Percentiles rank a stretch among this genome's conserved stretches.
Conservation (phyloP, 2,329 filamentous ascomycete species). For the Arthrobotrys entomopaga region DNA sequence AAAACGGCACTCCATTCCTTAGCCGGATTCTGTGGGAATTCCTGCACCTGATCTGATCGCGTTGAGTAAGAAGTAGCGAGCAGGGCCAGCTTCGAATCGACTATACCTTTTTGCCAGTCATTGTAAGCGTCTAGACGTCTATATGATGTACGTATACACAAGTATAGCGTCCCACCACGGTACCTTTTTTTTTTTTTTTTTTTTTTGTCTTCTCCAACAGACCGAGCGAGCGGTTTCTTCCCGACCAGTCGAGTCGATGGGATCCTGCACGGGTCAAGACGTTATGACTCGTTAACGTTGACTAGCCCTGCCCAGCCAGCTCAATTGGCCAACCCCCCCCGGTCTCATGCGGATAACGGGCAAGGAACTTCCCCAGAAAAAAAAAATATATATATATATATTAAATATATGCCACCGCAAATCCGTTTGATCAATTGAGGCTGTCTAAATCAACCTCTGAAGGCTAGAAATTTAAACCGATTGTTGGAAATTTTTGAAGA, state of each 20-base stretch:
- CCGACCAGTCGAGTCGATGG: conserved; percentile 43
- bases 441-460: not conserved
- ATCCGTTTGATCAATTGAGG: conserved; percentile 19
- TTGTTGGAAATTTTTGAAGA: not conserved
- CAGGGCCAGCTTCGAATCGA: not conserved
- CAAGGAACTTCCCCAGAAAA: conserved; percentile 46
- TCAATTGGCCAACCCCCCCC: conserved; percentile 5
- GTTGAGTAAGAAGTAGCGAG: conserved; percentile 4
- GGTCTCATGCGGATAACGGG: conserved; percentile 31
- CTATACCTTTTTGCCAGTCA: not conserved
- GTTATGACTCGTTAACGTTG: conserved; percentile 45
- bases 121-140: not conserved
- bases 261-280: conserved; percentile 44
- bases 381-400: no score
- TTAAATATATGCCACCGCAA: conserved; percentile 5
- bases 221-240: not conserved
- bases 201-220: conserved; percentile 10
- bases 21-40: not conserved
- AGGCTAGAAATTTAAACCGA: no score
- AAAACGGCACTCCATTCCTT: not conserved
- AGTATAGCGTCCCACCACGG: no score
- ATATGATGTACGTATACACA: not conserved
- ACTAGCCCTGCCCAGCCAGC: not conserved
- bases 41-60: conserved; percentile 1
- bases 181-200: no score